A percentile compares a stretch with the other conserved stretches of the same genome.
phyloP scores from a whole-genome alignment of 2,329 filamentous ascomycete genomes.

The Samsoniella hepiali region DNA sequence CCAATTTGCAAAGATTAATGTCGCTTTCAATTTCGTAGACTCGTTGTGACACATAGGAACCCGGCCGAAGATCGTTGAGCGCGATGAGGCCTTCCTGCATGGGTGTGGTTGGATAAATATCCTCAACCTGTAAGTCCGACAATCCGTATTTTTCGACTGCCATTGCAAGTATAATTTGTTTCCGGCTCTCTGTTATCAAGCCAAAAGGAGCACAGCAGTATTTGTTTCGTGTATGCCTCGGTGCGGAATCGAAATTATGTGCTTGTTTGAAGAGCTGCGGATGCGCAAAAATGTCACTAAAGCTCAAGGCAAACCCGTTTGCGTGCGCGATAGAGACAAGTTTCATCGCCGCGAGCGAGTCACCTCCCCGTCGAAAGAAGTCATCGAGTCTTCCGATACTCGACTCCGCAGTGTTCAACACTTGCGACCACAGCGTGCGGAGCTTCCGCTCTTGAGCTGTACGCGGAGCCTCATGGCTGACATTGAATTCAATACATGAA shows the following conservation, averaged over 20 bases:
- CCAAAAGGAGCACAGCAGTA: neutral
- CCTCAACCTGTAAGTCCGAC: constrained; percentile 29
- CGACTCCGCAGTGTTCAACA: constrained; percentile 35
- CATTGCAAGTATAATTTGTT: neutral
- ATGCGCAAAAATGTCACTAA: constrained; percentile 29
- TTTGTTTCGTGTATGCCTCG: neutral
- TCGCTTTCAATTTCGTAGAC: neutral
- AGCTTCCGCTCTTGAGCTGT: constrained; percentile 13
- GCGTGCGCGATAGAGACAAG: constrained; percentile 37
- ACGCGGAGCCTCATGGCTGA: neutral
- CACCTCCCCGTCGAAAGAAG: constrained; percentile 41
- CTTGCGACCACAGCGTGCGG: constrained; percentile 37
- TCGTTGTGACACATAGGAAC: neutral
- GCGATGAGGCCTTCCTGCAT: constrained; percentile 38
- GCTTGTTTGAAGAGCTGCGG: neutral
- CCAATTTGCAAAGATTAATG: neutral
- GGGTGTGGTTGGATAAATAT: constrained; percentile 38
- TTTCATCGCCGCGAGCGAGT: constrained; percentile 43
- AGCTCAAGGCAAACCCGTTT: constrained; percentile 28
- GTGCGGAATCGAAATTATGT: neutral
- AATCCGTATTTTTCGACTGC: constrained; percentile 28
- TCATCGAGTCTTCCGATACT: constrained; percentile 30
- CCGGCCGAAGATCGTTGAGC: constrained; percentile 28
- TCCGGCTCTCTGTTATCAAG: neutral
- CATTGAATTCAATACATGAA: neutral